Conservation (phyloP, 2,329 filamentous ascomycete species). For the Exophiala xenobiotica region DNA sequence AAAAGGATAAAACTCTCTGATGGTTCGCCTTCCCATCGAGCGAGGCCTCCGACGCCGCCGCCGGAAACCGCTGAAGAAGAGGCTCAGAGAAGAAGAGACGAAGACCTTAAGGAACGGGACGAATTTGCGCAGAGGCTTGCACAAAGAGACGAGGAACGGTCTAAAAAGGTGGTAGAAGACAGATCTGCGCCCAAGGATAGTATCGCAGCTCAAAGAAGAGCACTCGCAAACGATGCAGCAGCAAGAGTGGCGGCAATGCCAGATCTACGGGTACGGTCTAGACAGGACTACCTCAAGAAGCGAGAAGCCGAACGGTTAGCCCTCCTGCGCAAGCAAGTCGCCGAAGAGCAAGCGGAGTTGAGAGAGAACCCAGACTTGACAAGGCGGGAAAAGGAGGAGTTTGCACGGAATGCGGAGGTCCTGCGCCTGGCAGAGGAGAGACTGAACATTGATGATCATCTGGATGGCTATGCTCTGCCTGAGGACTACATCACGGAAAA, state of each 20-base stretch:
- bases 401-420: constrained; percentile 82
- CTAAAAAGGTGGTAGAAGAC: constrained; percentile 67
- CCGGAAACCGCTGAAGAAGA: constrained; percentile 53
- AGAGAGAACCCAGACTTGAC: constrained; percentile 73
- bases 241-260: constrained; percentile 71
- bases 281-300: constrained; percentile 93
- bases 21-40: constrained; percentile 38
- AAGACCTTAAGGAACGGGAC: constrained; percentile 72
- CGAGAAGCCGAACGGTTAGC: constrained; percentile 82
- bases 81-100: constrained; percentile 59
- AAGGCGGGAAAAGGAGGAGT: constrained; percentile 78
- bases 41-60: constrained; percentile 36
- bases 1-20: constrained; percentile 70
- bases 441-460: constrained; percentile 82
- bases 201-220: constrained; percentile 60
- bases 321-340: constrained; percentile 84
- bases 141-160: constrained; percentile 67
- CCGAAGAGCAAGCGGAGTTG: constrained; percentile 80
- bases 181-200: constrained; percentile 56
- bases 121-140: constrained; percentile 75
- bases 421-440: constrained; percentile 80
- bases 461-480: constrained; percentile 88
- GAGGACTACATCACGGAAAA: constrained; percentile 95
- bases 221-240: constrained; percentile 65
- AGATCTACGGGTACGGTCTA: constrained; percentile 76